Base-by-base conservation (phyloP, 2,329 filamentous ascomycete species). In the Penicillium sp. region DNA sequence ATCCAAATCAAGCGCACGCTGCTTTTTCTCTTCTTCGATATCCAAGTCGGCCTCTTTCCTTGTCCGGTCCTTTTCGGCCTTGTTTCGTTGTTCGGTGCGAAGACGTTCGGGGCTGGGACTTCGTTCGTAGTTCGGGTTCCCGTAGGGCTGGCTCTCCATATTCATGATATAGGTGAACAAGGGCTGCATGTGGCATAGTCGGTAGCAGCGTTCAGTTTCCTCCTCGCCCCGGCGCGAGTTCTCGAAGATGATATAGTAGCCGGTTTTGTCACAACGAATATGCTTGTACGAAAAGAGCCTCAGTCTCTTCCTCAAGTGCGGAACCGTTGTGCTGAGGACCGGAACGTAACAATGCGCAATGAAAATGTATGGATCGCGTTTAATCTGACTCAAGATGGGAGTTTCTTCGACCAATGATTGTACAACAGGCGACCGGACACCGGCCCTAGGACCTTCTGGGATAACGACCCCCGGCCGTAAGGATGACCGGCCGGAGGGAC, bases 161-260 rank as follows among this genome's bases (percentile, higher is more conserved):
- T 86, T 85, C 89, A 99, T 93, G 59, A 84, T 83, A 66, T 97
- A 97, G 1, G 89, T 97, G 78, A 99, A 99, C 62, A 99, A 85
- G 6, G 89, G 84, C 43, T 89, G 88, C 72, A 89, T 88, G 71
- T 97, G 88, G 64, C 90, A 92, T 51, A 87, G 84, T 53, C 85
- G 82, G 73, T 86, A 93, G 71, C 93, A 97, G 61, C 89, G 83
- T 65, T 90, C 88, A 0, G 91, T 88, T 75, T 97, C 92, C 55
- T 87, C 82, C 67, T 92, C 88, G 3, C 93, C 93, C 9, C 83
- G 81, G 54, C 85, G 83, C 1, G 86, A 90, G 67, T 93, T 89
- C 50, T 90, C 86, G 69, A 99, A 99, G n/a, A 92, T 81, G 52
- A 97, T 86, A 72, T 91, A 97, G 74, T 97, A 99, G 0, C 94